Evolutionary conservation across 2,329 filamentous ascomycete species (phyloP).

Genomic region (Domatiomyces catenatus): DNA sequence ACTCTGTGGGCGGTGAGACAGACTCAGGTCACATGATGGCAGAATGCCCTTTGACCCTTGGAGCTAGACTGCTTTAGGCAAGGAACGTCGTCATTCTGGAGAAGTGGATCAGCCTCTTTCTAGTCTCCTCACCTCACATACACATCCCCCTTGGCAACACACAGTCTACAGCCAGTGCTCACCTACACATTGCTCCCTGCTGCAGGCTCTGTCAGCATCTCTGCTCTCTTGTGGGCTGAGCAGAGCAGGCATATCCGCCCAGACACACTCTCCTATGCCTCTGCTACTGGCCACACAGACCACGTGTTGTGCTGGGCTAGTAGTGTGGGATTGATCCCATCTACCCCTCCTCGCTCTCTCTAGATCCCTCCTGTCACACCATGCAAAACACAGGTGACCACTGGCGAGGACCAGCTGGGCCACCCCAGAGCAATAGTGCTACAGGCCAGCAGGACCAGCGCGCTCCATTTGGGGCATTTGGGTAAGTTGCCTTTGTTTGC

Average conservation of each 20-base stretch:
- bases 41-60: neutral
- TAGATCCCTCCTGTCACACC: slow-evolving; percentile 4
- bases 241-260: neutral
- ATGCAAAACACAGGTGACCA: slow-evolving; percentile 14
- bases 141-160: neutral
- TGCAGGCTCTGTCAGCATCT: neutral
- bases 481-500: slow-evolving; percentile 20
- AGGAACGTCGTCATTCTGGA: neutral
- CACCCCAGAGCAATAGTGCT: slow-evolving; percentile 14
- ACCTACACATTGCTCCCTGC: neutral
- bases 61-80: neutral
- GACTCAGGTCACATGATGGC: neutral
- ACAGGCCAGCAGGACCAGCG: slow-evolving; percentile 10
- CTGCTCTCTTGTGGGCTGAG: neutral
- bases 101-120: neutral
- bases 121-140: neutral
- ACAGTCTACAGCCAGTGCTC: neutral
- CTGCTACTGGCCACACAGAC: neutral
- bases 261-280: too few species aligned
- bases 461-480: slow-evolving; percentile 29
- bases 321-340: slow-evolving; percentile 1
- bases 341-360: neutral
- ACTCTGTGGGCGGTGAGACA: neutral
- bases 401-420: slow-evolving; percentile 28
- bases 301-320: neutral